These are phyloP conservation scores for Monosporascus cannonballus DNA, from an alignment of 2,329 filamentous ascomycete genomes.

Conservation along the genomic window DNA sequence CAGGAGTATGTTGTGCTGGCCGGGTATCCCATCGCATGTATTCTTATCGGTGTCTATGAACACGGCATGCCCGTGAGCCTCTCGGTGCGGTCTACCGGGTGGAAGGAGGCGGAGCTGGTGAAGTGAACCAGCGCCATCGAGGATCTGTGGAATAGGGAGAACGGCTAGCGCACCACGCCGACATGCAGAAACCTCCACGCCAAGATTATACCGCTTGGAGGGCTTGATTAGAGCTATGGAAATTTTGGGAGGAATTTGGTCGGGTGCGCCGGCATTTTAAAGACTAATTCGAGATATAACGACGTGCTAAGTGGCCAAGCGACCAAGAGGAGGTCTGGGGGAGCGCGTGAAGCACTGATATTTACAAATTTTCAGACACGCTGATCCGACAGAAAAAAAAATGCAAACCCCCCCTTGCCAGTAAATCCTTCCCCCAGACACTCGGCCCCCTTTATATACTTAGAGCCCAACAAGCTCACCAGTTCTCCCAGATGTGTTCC, in stretches of 20 bases:
- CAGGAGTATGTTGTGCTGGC: slow-evolving; percentile 68
- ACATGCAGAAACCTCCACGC: neutral
- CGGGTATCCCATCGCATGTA: slow-evolving; percentile 65
- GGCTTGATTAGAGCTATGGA: neutral
- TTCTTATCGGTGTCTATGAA: slow-evolving; percentile 54
- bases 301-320: too few species aligned
- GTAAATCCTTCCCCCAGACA: too few species aligned
- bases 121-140: slow-evolving; percentile 59
- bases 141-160: slow-evolving; percentile 25
- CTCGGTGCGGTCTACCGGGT: slow-evolving; percentile 54
- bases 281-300: too few species aligned
- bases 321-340: too few species aligned
- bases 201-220: neutral
- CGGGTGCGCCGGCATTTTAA: neutral
- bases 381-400: too few species aligned
- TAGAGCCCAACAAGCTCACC: slow-evolving; percentile 44
- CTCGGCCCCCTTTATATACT: too few species aligned
- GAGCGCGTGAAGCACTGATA: too few species aligned
- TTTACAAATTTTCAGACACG: too few species aligned
- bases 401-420: too few species aligned
- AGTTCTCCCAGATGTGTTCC: slow-evolving; percentile 75
- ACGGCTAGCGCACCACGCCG: neutral
- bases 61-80: slow-evolving; percentile 58
- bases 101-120: slow-evolving; percentile 51
- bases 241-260: neutral